These are phyloP conservation scores for Apiospora koreana DNA, from an alignment of 2,329 filamentous ascomycete genomes.

Conservation along the genomic window DNA sequence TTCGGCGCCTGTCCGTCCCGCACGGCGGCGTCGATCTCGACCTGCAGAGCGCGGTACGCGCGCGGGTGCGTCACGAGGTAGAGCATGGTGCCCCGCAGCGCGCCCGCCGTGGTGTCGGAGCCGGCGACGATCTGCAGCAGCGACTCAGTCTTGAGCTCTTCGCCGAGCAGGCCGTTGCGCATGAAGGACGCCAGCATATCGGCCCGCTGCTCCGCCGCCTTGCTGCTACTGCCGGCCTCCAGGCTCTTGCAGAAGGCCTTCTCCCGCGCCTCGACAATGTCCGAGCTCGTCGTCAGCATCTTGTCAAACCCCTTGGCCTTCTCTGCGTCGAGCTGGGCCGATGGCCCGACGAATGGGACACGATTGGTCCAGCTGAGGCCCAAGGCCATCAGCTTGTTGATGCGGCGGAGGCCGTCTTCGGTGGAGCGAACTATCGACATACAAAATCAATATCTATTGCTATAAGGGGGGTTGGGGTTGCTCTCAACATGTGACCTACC, in stretches of 20 bases:
- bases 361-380: neutral
- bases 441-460: neutral
- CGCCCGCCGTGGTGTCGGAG: constrained; percentile 54
- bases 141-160: constrained; percentile 42
- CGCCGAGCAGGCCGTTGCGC: constrained; percentile 39
- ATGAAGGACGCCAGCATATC: constrained; percentile 38
- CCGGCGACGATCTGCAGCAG: constrained; percentile 29
- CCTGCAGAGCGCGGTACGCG: constrained; percentile 43
- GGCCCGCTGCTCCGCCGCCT: neutral
- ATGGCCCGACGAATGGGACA: neutral
- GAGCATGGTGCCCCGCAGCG: constrained; percentile 50
- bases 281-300: neutral
- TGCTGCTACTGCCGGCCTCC: neutral
- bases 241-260: neutral
- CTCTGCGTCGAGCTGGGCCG: neutral
- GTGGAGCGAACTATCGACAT: neutral
- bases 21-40: constrained; percentile 43
- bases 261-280: neutral
- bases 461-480: constrained; percentile 37
- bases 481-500: constrained; percentile 31
- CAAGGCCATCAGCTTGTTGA: neutral
- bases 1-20: constrained; percentile 29
- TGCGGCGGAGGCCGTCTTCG: neutral
- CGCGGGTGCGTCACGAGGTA: constrained; percentile 48
- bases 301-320: neutral